These are phyloP conservation scores for Actinomucor elegans DNA, from an alignment of 371 early-diverging fungal species.

Conservation along the genomic window DNA sequence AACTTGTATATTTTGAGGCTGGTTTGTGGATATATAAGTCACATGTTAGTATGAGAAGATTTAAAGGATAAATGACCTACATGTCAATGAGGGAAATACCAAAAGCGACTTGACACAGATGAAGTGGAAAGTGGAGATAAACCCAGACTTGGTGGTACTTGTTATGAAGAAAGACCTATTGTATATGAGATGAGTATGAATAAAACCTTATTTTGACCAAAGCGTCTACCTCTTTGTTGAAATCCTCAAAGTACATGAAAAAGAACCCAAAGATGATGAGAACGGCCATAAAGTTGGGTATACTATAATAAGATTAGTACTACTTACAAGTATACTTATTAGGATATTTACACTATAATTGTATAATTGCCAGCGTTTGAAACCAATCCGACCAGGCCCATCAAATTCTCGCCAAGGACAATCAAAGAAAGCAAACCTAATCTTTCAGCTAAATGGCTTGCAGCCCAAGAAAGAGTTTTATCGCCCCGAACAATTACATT, in stretches of 20 bases:
- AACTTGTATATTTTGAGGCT: conserved; percentile 38
- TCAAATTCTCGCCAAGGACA: conserved; percentile 53
- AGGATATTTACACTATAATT: conserved; percentile 29
- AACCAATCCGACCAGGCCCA: conserved; percentile 46
- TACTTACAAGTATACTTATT: background rate
- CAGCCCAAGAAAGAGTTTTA: conserved; percentile 58
- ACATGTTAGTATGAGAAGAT: background rate
- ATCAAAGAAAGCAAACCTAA: conserved; percentile 57
- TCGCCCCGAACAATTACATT: conserved; percentile 49
- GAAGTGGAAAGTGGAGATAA: conserved; percentile 59
- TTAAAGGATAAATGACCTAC: conserved; percentile 26
- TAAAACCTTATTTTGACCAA: background rate
- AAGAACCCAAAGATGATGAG: conserved; percentile 54
- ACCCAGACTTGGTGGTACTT: conserved; percentile 58
- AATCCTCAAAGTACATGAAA: conserved; percentile 57
- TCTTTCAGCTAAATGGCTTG: conserved; percentile 60
- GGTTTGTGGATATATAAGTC: no score
- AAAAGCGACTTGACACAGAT: conserved; percentile 55
- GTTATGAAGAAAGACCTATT: conserved; percentile 44
- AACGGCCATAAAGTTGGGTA: conserved; percentile 52
- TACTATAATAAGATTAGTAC: conserved; percentile 19
- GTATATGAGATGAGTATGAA: background rate
- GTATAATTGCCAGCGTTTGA: conserved; percentile 31
- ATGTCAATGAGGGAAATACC: conserved; percentile 49
- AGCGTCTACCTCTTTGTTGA: conserved; percentile 44